A percentile compares a stretch with the other conserved stretches of the same genome.
phyloP scores from a whole-genome alignment of 306 rosid species.

The Gynostemma pentaphyllum region DNA sequence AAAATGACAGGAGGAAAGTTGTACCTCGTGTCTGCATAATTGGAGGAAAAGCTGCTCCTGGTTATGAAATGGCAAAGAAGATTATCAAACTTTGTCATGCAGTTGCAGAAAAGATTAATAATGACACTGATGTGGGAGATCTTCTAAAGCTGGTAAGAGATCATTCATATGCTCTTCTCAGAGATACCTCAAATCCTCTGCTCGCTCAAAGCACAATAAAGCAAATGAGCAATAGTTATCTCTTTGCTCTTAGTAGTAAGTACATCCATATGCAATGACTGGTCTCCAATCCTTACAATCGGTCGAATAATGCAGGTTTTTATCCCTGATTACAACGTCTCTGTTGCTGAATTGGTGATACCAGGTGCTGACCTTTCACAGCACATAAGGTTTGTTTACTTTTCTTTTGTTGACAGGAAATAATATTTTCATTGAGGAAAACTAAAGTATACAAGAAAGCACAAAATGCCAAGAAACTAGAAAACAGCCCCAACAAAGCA shows the following conservation, averaged over 20 bases:
- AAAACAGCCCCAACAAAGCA: neutral
- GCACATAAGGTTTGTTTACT: slow-evolving; percentile 45
- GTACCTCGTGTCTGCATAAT: slow-evolving; percentile 70
- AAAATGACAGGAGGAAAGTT: slow-evolving; percentile 42
- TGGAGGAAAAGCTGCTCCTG: slow-evolving; percentile 81
- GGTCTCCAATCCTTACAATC: slow-evolving; percentile 10
- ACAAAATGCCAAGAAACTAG: neutral
- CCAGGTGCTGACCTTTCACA: slow-evolving; percentile 77
- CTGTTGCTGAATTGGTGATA: slow-evolving; percentile 68
- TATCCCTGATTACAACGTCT: slow-evolving; percentile 67
- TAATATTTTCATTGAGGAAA: neutral
- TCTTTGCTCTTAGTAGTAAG: neutral
- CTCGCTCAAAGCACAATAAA: neutral
- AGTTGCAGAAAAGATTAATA: slow-evolving; percentile 52
- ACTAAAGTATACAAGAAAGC: neutral
- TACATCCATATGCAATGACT: neutral
- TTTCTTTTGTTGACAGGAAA: neutral
- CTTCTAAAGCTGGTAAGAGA: slow-evolving; percentile 43
- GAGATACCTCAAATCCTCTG: slow-evolving; percentile 5
- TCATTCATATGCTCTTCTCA: neutral
- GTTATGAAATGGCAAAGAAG: slow-evolving; percentile 60
- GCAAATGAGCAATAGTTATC: neutral
- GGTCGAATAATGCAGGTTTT: slow-evolving; percentile 37
- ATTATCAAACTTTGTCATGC: slow-evolving; percentile 62
- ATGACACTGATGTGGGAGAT: slow-evolving; percentile 52